These are phyloP conservation scores for Volvariella volvacea DNA, from an alignment of 1,284 basidiomycete genomes.

Conservation along the genomic window DNA sequence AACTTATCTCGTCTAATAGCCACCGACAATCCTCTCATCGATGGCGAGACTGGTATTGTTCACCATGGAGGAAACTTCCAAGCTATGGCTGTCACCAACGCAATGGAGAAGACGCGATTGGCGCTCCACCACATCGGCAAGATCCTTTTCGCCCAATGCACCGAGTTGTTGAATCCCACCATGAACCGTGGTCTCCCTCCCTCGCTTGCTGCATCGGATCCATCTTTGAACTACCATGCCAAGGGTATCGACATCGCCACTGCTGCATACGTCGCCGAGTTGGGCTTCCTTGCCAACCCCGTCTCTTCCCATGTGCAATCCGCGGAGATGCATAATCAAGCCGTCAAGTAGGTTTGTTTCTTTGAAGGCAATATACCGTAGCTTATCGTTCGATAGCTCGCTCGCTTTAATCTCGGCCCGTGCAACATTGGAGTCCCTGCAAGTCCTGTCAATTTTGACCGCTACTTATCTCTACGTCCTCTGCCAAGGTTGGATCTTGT, in stretches of 20 bases:
- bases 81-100: constrained; percentile 77
- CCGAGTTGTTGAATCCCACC: constrained; percentile 71
- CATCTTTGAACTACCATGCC: constrained; percentile 72
- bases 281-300: constrained; percentile 76
- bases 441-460: constrained; percentile 65
- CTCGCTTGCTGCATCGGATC: constrained; percentile 70
- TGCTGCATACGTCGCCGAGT: constrained; percentile 73
- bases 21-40: constrained; percentile 71
- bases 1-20: constrained; percentile 24
- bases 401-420: constrained; percentile 72
- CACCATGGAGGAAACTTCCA: constrained; percentile 86
- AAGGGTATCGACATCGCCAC: constrained; percentile 83
- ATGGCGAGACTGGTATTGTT: constrained; percentile 52
- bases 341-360: constrained; percentile 57
- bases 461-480: constrained; percentile 70
- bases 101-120: constrained; percentile 83
- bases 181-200: constrained; percentile 80
- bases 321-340: constrained; percentile 83
- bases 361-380: constrained; percentile 5
- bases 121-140: constrained; percentile 76
- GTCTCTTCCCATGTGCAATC: constrained; percentile 80
- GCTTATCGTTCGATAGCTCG: constrained; percentile 37
- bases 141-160: constrained; percentile 73
- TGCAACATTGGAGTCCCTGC: constrained; percentile 66
- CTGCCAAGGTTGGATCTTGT: constrained; percentile 47